phyloP scores from a whole-genome alignment of 495 filamentous ascomycete species.

The Penicillium pancosmium region DNA sequence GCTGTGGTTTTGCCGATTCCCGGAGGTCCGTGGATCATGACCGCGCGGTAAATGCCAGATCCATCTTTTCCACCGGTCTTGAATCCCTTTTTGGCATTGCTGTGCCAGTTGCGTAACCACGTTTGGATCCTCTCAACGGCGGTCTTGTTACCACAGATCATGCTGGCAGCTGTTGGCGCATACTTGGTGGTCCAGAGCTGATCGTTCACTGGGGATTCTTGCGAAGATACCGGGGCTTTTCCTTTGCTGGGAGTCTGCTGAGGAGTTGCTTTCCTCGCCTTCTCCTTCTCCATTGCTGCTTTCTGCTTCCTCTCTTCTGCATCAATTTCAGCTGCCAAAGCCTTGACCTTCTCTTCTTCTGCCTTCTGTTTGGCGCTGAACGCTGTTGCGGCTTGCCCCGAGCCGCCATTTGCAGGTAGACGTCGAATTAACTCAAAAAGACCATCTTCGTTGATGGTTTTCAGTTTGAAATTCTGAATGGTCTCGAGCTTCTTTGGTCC shows the following conservation, averaged over 20 bases:
- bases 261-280: conserved; percentile 43
- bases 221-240: conserved; percentile 26
- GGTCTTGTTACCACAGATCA: conserved; percentile 95
- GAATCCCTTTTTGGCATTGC: conserved; percentile 73
- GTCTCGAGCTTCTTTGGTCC: conserved; percentile 93
- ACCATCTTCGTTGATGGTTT: conserved; percentile 92
- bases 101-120: conserved; percentile 85
- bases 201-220: conserved; percentile 49
- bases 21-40: conserved; percentile 92
- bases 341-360: conserved; percentile 74
- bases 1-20: conserved; percentile 98
- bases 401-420: conserved; percentile 83
- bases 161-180: conserved; percentile 76
- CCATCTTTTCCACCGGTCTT: conserved; percentile 80
- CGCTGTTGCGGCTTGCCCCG: conserved; percentile 83
- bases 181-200: conserved; percentile 97
- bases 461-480: conserved; percentile 74
- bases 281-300: conserved; percentile 48
- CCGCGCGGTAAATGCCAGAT: conserved; percentile 72
- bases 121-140: conserved; percentile 84
- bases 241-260: conserved; percentile 22
- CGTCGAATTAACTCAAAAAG: conserved; percentile 84
- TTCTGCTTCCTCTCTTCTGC: conserved; percentile 46
- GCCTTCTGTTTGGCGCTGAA: conserved; percentile 78
- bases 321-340: conserved; percentile 83